A percentile compares a stretch with the other conserved stretches of the same genome.
Evolutionary conservation across 2,329 filamentous ascomycete species (phyloP).

Genomic region (Trichoderma oligosporum): DNA sequence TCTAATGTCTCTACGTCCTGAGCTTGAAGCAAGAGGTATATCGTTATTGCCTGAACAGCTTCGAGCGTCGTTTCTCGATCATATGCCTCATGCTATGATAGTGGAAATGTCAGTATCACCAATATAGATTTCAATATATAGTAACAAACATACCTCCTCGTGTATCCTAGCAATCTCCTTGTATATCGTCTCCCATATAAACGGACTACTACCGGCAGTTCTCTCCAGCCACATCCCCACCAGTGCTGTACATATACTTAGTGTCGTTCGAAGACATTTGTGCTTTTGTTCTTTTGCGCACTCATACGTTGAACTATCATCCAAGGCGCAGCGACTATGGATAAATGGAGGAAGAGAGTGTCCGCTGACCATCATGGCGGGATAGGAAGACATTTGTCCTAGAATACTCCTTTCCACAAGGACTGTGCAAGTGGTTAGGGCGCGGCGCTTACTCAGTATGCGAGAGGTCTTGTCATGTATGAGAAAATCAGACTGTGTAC

Average conservation of each 20-base stretch:
- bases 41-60: conserved; percentile 14
- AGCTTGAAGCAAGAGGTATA: conserved; percentile 20
- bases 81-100: background rate
- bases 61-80: conserved; percentile 13
- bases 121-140: background rate
- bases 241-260: conserved; percentile 22
- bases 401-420: conserved; percentile 20
- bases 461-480: background rate
- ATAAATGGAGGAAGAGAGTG: conserved; percentile 24
- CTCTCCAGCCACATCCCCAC: conserved; percentile 22
- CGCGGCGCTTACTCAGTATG: conserved; percentile 16
- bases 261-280: conserved; percentile 19
- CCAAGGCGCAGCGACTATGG: conserved; percentile 19
- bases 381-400: conserved; percentile 23
- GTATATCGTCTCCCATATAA: conserved; percentile 24
- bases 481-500: background rate
- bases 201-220: conserved; percentile 18
- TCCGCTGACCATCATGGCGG: conserved; percentile 22
- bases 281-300: conserved; percentile 18
- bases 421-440: conserved; percentile 9
- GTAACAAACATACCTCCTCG: conserved; percentile 6
- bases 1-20: conserved; percentile 14
- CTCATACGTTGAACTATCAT: background rate
- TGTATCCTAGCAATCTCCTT: conserved; percentile 18
- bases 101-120: background rate